Conservation (phyloP, 805 yeast genomes). For the Kodamaea kakaduensis region DNA sequence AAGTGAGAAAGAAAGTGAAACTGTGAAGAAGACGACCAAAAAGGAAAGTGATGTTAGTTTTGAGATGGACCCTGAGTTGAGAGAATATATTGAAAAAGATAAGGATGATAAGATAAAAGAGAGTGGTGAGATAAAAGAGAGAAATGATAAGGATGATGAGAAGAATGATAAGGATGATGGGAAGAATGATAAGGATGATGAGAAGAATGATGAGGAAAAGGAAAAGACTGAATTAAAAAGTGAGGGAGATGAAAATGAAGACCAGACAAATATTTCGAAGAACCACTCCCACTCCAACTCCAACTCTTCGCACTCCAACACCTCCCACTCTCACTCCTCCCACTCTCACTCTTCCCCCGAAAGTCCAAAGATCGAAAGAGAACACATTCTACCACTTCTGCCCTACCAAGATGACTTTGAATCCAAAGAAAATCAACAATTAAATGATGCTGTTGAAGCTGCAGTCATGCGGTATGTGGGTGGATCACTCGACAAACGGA, state of each 20-base stretch:
- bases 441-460: conserved; percentile 63
- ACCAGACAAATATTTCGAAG: background rate
- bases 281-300: background rate
- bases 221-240: too few species aligned
- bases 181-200: background rate
- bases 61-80: background rate
- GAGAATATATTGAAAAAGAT: background rate
- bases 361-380: too few species aligned
- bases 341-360: too few species aligned
- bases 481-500: conserved; percentile 45
- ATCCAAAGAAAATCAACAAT: conserved; percentile 33
- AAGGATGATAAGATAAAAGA: background rate
- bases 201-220: conserved; percentile 5
- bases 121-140: background rate
- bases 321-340: too few species aligned
- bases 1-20: background rate
- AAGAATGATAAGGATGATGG: background rate
- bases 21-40: background rate
- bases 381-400: too few species aligned
- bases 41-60: too few species aligned
- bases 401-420: too few species aligned
- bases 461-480: conserved; percentile 75
- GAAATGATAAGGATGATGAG: conserved; percentile 1
- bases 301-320: background rate
- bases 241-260: conserved; percentile 6